These are phyloP conservation scores for Barbarea vulgaris DNA, from an alignment of 345 rosid species.

Conservation along the genomic window DNA sequence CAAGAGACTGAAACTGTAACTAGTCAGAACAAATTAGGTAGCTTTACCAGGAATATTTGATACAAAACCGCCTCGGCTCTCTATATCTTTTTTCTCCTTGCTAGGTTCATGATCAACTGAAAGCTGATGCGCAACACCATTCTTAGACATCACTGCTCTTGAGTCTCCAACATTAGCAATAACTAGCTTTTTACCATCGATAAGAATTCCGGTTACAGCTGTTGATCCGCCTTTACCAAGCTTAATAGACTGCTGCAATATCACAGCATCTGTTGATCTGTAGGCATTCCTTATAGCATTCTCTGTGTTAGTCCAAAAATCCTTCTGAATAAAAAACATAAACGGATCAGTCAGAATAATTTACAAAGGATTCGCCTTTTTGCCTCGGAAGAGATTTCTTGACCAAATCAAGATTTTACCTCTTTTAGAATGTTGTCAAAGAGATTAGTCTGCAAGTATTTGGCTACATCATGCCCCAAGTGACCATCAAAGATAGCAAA, in stretches of 20 bases:
- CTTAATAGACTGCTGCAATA: conserved; percentile 52
- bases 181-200: conserved; percentile 68
- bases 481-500: conserved; percentile 94
- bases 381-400: not conserved
- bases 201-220: conserved; percentile 83
- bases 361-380: not conserved
- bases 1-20: not conserved
- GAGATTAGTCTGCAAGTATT: conserved; percentile 67
- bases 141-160: conserved; percentile 74
- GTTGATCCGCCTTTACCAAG: conserved; percentile 94
- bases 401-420: conserved; percentile 42
- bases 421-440: conserved; percentile 72
- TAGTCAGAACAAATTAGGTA: not conserved
- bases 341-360: not conserved
- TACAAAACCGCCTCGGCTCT: conserved; percentile 82
- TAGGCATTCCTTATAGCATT: conserved; percentile 75
- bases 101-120: conserved; percentile 90
- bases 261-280: conserved; percentile 61
- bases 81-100: conserved; percentile 63
- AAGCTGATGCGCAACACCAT: conserved; percentile 66
- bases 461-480: conserved; percentile 81
- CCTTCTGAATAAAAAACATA: conserved; percentile 48
- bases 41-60: conserved; percentile 75
- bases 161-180: conserved; percentile 95
- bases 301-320: conserved; percentile 72